A percentile compares a stretch with the other conserved stretches of the same genome.
Evolutionary conservation across 2,329 filamentous ascomycete genomes (phyloP).

Genomic region (Colletotrichum coccodes): DNA sequence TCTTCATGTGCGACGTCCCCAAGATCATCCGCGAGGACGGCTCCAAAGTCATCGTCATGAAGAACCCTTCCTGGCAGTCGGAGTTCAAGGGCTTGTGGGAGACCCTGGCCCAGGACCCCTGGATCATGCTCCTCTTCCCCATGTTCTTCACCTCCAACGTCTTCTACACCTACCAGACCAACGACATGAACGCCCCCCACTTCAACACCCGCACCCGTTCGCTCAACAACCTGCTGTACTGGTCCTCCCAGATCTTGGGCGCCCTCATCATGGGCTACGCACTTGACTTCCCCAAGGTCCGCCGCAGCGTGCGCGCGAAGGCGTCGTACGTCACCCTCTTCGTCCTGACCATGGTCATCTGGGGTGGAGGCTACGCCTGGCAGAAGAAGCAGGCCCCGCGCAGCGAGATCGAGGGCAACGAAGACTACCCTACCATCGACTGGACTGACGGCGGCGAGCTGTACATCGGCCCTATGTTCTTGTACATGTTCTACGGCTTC

Average conservation of each 20-base stretch:
- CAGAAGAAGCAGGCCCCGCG: slow-evolving; percentile 70
- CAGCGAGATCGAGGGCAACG: slow-evolving; percentile 39
- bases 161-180: slow-evolving; percentile 83
- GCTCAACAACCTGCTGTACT: slow-evolving; percentile 85
- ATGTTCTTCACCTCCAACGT: slow-evolving; percentile 87
- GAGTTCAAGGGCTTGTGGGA: slow-evolving; percentile 82
- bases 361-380: slow-evolving; percentile 86
- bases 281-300: slow-evolving; percentile 69
- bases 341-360: slow-evolving; percentile 78
- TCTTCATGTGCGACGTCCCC: slow-evolving; percentile 76
- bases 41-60: slow-evolving; percentile 85
- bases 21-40: slow-evolving; percentile 81
- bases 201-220: slow-evolving; percentile 80
- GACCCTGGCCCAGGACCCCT: slow-evolving; percentile 76
- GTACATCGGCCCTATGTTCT: slow-evolving; percentile 83
- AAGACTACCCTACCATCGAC: slow-evolving; percentile 56
- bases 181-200: slow-evolving; percentile 74
- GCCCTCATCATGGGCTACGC: slow-evolving; percentile 77
- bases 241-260: slow-evolving; percentile 80
- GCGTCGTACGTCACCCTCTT: slow-evolving; percentile 70
- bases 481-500: slow-evolving; percentile 92
- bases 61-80: slow-evolving; percentile 86
- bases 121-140: slow-evolving; percentile 80
- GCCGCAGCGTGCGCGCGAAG: slow-evolving; percentile 76
- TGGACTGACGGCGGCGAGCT: slow-evolving; percentile 68